These are phyloP conservation scores for Diaporthe sp. DNA, from an alignment of 2,329 filamentous ascomycete species.

Conservation along the genomic window DNA sequence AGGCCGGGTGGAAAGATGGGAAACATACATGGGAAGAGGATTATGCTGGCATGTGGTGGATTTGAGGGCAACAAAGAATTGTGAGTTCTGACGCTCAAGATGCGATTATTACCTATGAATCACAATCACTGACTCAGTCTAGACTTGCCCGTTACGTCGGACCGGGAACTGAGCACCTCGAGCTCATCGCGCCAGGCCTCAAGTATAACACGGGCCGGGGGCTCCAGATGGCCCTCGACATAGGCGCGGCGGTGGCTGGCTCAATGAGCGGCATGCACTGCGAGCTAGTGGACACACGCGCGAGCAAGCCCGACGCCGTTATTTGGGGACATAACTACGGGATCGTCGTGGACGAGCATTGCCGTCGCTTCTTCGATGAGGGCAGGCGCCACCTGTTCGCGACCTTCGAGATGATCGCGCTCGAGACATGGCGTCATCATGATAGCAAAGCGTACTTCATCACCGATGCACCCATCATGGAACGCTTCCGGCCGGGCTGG, in stretches of 20 bases:
- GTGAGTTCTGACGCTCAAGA: not conserved
- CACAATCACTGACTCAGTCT: not conserved
- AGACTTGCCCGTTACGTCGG: slow-evolving; percentile 27
- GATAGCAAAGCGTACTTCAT: slow-evolving; percentile 21
- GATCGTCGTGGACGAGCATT: slow-evolving; percentile 56
- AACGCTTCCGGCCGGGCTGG: slow-evolving; percentile 17
- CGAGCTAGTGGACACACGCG: slow-evolving; percentile 21
- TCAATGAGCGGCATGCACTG: slow-evolving; percentile 32
- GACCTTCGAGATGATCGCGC: slow-evolving; percentile 50
- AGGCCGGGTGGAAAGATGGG: slow-evolving; percentile 4
- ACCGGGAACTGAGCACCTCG: slow-evolving; percentile 9
- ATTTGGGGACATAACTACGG: slow-evolving; percentile 54
- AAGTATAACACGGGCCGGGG: slow-evolving; percentile 22
- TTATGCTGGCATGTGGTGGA: slow-evolving; percentile 21
- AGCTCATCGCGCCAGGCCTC: slow-evolving; percentile 23
- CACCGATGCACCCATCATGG: slow-evolving; percentile 18
- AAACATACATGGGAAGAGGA: not conserved
- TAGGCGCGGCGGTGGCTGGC: slow-evolving; percentile 16
- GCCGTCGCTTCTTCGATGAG: slow-evolving; percentile 54
- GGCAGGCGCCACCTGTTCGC: slow-evolving; percentile 55
- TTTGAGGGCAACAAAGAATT: slow-evolving; percentile 27
- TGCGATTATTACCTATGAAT: no score
- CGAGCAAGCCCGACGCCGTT: slow-evolving; percentile 16
- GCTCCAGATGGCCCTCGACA: slow-evolving; percentile 25
- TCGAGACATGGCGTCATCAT: slow-evolving; percentile 21